These are phyloP conservation scores for Cyberlindnera japonica DNA, from an alignment of 805 yeast genomes.

Conservation along the genomic window DNA sequence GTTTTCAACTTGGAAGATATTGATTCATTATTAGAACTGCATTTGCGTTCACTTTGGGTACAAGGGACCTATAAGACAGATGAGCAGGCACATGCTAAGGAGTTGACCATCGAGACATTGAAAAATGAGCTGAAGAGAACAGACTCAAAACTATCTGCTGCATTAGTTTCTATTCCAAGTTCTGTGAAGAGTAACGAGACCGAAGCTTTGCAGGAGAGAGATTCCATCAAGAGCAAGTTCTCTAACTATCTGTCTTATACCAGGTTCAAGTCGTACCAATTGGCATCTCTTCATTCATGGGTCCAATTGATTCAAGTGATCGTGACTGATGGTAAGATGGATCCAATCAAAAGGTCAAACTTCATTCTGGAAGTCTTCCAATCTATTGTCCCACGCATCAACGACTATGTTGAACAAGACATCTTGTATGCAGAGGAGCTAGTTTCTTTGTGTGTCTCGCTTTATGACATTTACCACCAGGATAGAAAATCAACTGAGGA, in stretches of 20 bases:
- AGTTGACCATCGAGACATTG: slow-evolving; percentile 11
- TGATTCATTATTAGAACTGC: slow-evolving; percentile 33
- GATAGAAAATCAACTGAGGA: slow-evolving; percentile 34
- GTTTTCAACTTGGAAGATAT: slow-evolving; percentile 43
- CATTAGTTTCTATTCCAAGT: slow-evolving; percentile 16
- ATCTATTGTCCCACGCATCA: slow-evolving; percentile 68
- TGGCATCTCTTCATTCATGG: slow-evolving; percentile 77
- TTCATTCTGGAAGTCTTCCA: slow-evolving; percentile 78
- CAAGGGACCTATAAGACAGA: slow-evolving; percentile 23
- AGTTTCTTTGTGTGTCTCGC: slow-evolving; percentile 67
- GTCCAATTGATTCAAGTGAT: slow-evolving; percentile 71
- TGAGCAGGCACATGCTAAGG: slow-evolving; percentile 20
- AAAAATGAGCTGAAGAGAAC: slow-evolving; percentile 19
- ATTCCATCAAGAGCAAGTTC: slow-evolving; percentile 33
- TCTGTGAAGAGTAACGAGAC: slow-evolving; percentile 24
- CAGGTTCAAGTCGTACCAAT: slow-evolving; percentile 49
- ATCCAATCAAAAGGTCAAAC: slow-evolving; percentile 43
- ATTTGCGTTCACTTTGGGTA: slow-evolving; percentile 19
- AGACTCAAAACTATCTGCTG: slow-evolving; percentile 11
- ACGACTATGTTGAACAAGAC: slow-evolving; percentile 67
- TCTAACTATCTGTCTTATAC: slow-evolving; percentile 44
- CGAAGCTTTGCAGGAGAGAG: slow-evolving; percentile 24
- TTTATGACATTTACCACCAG: slow-evolving; percentile 59
- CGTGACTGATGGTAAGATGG: slow-evolving; percentile 56
- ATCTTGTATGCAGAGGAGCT: slow-evolving; percentile 68